Percentiles rank a stretch among this genome's conserved stretches.
Evolutionary conservation across 257 asterid genomes (phyloP).

Genomic region (Jacaranda mimosifolia): DNA sequence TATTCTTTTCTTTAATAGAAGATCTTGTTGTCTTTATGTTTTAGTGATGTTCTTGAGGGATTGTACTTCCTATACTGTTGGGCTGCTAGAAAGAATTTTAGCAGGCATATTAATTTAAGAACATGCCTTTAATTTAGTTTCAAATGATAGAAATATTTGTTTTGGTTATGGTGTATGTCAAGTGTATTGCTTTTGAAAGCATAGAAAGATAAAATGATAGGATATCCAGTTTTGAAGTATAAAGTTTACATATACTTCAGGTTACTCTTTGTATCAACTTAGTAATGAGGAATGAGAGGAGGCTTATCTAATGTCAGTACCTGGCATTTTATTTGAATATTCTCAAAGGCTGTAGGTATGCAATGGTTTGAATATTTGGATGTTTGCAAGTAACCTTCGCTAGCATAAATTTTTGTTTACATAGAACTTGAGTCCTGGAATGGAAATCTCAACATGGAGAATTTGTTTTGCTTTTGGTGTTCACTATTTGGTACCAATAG

Average conservation of each 20-base stretch:
- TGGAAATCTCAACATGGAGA: neutral
- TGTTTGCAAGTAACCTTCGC: neutral
- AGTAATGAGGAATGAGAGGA: neutral
- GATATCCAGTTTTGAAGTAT: neutral
- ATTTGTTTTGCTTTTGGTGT: neutral
- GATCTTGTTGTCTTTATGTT: neutral
- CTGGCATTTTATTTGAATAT: constrained; percentile 3
- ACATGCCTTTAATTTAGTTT: neutral
- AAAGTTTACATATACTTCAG: neutral
- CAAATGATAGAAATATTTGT: neutral
- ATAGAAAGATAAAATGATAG: neutral
- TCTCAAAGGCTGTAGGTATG: constrained; percentile 13
- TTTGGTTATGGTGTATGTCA: constrained; percentile 8
- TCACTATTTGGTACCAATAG: neutral
- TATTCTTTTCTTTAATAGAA: constrained; percentile 20
- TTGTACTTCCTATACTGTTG: neutral
- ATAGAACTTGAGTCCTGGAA: neutral
- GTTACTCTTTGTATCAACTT: neutral
- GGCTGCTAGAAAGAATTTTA: constrained; percentile 1
- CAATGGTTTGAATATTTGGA: neutral
- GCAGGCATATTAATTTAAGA: neutral
- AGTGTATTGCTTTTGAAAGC: neutral
- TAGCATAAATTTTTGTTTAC: neutral
- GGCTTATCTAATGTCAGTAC: neutral
- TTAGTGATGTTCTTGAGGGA: constrained; percentile 1